These are phyloP conservation scores for Begonia peltatifolia DNA, from an alignment of 306 rosid species.

Conservation along the genomic window DNA sequence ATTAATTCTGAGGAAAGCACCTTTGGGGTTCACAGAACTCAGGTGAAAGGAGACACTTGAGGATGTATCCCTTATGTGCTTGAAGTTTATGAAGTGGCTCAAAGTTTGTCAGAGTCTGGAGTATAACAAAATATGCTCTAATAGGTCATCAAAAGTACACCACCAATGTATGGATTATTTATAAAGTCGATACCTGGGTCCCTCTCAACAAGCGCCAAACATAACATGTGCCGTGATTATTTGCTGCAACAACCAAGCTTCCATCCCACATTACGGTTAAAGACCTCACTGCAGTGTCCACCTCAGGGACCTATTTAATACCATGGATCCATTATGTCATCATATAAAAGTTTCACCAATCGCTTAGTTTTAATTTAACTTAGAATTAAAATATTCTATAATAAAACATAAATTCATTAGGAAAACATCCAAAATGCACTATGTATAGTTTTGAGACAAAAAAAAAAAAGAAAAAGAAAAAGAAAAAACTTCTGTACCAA, in stretches of 20 bases:
- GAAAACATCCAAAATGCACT: no score
- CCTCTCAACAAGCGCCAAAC: conserved; percentile 97
- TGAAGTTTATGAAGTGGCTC: conserved; percentile 98
- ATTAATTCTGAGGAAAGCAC: conserved; percentile 21
- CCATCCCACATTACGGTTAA: conserved; percentile 99
- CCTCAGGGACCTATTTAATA: conserved; percentile 84
- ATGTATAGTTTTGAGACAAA: no score
- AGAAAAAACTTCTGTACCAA: conserved; percentile 34
- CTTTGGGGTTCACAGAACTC: conserved; percentile 97
- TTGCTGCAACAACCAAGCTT: conserved; percentile 97
- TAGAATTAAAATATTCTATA: no score
- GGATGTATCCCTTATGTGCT: conserved; percentile 93
- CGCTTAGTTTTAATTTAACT: no score
- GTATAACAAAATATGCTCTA: conserved; percentile 7
- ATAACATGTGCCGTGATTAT: conserved; percentile 92
- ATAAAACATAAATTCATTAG: no score
- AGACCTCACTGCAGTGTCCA: conserved; percentile 95
- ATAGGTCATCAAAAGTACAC: background rate
- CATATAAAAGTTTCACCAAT: no score
- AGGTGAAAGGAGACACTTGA: conserved; percentile 90
- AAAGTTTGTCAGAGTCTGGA: conserved; percentile 96
- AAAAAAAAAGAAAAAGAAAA: background rate
- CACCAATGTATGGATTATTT: conserved; percentile 1
- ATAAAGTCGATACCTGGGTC: conserved; percentile 53
- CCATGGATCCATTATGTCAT: conserved; percentile 7